Conservation (phyloP, 139 green algal species). For the Nannochloris sp. region DNA sequence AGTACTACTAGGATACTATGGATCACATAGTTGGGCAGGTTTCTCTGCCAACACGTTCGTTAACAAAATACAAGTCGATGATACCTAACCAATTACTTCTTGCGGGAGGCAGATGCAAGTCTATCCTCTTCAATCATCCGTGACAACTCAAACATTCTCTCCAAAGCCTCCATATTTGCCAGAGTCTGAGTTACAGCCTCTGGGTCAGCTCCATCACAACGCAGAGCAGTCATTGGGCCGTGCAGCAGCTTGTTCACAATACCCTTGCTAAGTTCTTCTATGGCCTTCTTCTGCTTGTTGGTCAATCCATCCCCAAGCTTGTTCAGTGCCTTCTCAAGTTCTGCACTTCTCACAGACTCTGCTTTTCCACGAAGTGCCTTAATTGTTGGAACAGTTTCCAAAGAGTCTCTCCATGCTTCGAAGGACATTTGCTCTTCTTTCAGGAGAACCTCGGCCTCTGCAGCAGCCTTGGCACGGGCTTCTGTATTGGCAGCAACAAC, state of each 20-base stretch:
- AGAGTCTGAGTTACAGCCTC: slow-evolving; percentile 82
- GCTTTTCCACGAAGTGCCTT: slow-evolving; percentile 92
- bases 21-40: too few species aligned
- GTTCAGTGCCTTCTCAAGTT: slow-evolving; percentile 90
- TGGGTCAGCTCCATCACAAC: slow-evolving; percentile 82
- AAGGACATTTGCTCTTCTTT: slow-evolving; percentile 71
- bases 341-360: slow-evolving; percentile 74
- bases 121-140: slow-evolving; percentile 4
- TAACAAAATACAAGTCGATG: slow-evolving; percentile 1
- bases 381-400: slow-evolving; percentile 99
- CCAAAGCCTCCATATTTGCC: slow-evolving; percentile 96
- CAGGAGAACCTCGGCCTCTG: slow-evolving; percentile 58
- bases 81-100: not conserved
- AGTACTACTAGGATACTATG: too few species aligned
- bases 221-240: slow-evolving; percentile 93
- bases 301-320: slow-evolving; percentile 82
- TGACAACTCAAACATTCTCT: slow-evolving; percentile 95
- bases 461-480: slow-evolving; percentile 56
- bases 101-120: slow-evolving; percentile 5
- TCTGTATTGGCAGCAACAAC: slow-evolving; percentile 94
- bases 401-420: slow-evolving; percentile 92
- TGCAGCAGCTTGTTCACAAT: slow-evolving; percentile 99
- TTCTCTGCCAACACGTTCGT: not conserved
- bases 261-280: slow-evolving; percentile 89
- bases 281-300: slow-evolving; percentile 91